Percentiles rank a stretch among this genome's conserved stretches.
Conservation (phyloP, 2,329 filamentous ascomycete species). For the Beauveria medogensis region DNA sequence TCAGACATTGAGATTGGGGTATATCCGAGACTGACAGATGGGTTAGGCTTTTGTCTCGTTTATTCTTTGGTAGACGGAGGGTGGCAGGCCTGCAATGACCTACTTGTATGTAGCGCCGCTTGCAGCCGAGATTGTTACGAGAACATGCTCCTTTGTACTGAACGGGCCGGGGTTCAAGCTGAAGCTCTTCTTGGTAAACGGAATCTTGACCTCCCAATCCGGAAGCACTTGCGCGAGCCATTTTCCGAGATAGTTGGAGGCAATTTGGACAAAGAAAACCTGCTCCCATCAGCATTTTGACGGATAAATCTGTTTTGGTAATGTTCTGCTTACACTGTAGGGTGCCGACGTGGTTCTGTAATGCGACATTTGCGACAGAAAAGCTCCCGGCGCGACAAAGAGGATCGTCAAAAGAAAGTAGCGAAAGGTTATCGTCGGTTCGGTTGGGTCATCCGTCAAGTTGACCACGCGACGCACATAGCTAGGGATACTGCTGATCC, state of each 20-base stretch:
- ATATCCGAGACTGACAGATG: slow-evolving; percentile 28
- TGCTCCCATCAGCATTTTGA: not conserved
- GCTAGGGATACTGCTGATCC: slow-evolving; percentile 44
- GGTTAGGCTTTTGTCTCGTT: too few relatives aligned
- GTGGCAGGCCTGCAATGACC: not conserved
- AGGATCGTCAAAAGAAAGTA: slow-evolving; percentile 48
- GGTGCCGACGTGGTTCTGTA: slow-evolving; percentile 50
- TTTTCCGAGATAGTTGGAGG: slow-evolving; percentile 45
- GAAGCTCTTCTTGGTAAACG: slow-evolving; percentile 39
- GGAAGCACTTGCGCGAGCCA: slow-evolving; percentile 45
- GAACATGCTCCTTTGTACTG: slow-evolving; percentile 49
- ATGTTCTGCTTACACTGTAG: slow-evolving; percentile 37
- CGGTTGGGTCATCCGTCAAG: slow-evolving; percentile 46
- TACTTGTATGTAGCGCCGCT: slow-evolving; percentile 43
- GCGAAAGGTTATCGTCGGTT: slow-evolving; percentile 51
- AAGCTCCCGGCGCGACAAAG: slow-evolving; percentile 49
- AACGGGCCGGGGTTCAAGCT: slow-evolving; percentile 49
- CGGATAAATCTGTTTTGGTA: too few relatives aligned
- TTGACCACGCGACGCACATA: slow-evolving; percentile 50
- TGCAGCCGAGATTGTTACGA: slow-evolving; percentile 46
- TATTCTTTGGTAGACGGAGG: too few relatives aligned
- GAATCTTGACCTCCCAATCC: slow-evolving; percentile 36
- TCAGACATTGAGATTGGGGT: slow-evolving; percentile 45
- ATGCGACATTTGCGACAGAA: slow-evolving; percentile 47
- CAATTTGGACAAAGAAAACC: slow-evolving; percentile 51